phyloP scores from a whole-genome alignment of 805 yeast genomes.

The Candida corydali region DNA sequence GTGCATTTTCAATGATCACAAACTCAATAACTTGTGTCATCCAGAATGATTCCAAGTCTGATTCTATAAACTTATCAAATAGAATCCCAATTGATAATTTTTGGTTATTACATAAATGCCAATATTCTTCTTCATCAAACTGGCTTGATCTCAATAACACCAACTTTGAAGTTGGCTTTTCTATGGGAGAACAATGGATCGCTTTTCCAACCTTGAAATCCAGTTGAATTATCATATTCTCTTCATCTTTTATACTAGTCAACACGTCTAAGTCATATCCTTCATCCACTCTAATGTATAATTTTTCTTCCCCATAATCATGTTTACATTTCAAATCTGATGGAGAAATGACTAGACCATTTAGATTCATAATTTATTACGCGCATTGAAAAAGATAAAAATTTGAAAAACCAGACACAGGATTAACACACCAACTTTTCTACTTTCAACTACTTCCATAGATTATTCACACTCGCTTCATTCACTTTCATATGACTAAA shows the following conservation, averaged over 20 bases:
- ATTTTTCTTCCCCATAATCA: too few species aligned
- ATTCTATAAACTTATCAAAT: neutral
- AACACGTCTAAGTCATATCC: too few species aligned
- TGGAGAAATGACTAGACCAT: slow-evolving; percentile 1
- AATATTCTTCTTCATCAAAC: neutral
- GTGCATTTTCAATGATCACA: neutral
- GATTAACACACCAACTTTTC: neutral
- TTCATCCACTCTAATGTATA: too few species aligned
- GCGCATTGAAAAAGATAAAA: slow-evolving; percentile 1
- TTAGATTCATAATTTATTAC: slow-evolving; percentile 1
- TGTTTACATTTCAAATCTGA: too few species aligned
- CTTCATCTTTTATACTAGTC: too few species aligned
- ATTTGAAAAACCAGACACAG: neutral
- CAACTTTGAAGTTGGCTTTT: neutral
- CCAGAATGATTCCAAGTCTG: slow-evolving; percentile 3
- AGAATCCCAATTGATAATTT: neutral
- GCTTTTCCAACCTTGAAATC: neutral
- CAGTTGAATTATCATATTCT: neutral
- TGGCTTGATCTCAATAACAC: neutral
- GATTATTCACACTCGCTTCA: neutral
- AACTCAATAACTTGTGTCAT: slow-evolving; percentile 7
- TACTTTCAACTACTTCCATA: too few species aligned
- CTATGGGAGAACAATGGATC: neutral
- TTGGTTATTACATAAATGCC: neutral
- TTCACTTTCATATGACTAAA: slow-evolving; percentile 36